Evolutionary conservation across 352 stramenopile species (phyloP), one percentile per base, ranked within the genome.

Genomic region (Phytophthora colocasiae): DNA sequence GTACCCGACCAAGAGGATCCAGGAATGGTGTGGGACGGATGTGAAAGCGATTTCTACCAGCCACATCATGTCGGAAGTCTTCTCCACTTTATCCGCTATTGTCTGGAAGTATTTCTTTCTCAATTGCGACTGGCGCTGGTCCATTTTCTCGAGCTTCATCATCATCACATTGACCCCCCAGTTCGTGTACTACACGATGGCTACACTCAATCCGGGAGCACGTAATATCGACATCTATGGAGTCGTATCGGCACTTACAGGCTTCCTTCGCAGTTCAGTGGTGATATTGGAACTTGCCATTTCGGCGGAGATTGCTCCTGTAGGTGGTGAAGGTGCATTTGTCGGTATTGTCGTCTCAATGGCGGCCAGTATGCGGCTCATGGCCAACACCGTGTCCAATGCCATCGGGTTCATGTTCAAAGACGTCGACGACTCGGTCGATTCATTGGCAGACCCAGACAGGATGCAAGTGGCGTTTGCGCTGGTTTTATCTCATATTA

Each of bases 291-390:
- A 82, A 22, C 50, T 86, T 7, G 69, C 70, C 22, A 74, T 81
- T 12, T 65, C 55, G 0, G 72, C 78, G 4, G 78, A 86, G 55
- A 83, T 86, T 39, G 78, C 78, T 4, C 75, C 72, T 14, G 52
- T 73, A 1, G 75, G 75, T 8, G 72, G 62, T 0, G 78, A 86
- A 69, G 78, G 75, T 22, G 75, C 72, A 11, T 71, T 80, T 19
- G 57, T 86, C 0, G 75, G 78, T 11, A 71, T 80, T 9, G 53
- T 86, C 46, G 69, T 83, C 14, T 83, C 72, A 0, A 77, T 86
- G 32, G 61, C 58, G 1, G 71, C 78, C 11, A 77, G 78, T 43
- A 78, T 82, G 59, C 69, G 73, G 0, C 32, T 84, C 1, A 59
- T 83, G 44, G 49, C 71, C 0, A 75, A 76, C 15, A 87, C 79